These are phyloP conservation scores for Spirogloea muscicola DNA, from an alignment of 139 green algal genomes.

Conservation along the genomic window DNA sequence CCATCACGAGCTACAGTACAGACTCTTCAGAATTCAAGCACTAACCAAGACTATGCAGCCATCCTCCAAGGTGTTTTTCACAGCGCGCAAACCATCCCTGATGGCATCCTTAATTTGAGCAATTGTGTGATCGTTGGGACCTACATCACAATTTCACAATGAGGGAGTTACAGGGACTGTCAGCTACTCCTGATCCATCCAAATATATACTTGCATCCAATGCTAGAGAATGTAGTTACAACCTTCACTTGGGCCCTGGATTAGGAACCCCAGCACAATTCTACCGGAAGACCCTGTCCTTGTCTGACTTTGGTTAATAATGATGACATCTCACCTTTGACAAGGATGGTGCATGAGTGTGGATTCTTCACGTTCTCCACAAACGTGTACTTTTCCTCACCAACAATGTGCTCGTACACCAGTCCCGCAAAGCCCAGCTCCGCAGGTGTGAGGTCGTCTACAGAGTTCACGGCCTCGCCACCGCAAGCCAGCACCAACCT, in stretches of 20 bases:
- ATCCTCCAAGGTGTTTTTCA: slow-evolving; percentile 96
- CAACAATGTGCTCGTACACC: slow-evolving; percentile 97
- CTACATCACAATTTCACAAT: too few relatives aligned
- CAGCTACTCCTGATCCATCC: too few relatives aligned
- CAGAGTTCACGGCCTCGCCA: slow-evolving; percentile 68
- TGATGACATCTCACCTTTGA: too few relatives aligned
- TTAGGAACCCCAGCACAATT: too few relatives aligned
- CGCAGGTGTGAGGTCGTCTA: slow-evolving; percentile 79
- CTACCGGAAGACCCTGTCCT: too few relatives aligned
- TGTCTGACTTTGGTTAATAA: too few relatives aligned
- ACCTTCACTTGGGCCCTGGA: too few relatives aligned
- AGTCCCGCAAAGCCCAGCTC: slow-evolving; percentile 71
- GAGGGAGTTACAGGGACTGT: too few relatives aligned
- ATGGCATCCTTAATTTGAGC: slow-evolving; percentile 98
- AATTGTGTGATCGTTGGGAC: slow-evolving; percentile 94
- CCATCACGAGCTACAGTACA: not conserved
- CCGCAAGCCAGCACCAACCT: slow-evolving; percentile 89
- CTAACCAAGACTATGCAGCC: slow-evolving; percentile 52
- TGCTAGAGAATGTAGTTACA: too few relatives aligned
- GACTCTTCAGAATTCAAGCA: slow-evolving; percentile 7
- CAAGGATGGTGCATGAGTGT: slow-evolving; percentile 90
- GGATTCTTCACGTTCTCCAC: slow-evolving; percentile 90
- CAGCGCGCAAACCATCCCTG: slow-evolving; percentile 88
- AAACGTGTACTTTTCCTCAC: slow-evolving; percentile 99
- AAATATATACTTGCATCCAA: too few relatives aligned